Percentiles rank a stretch among this genome's conserved stretches.
Conservation (phyloP, 2,329 filamentous ascomycete genomes). For the Eutypella sp. region DNA sequence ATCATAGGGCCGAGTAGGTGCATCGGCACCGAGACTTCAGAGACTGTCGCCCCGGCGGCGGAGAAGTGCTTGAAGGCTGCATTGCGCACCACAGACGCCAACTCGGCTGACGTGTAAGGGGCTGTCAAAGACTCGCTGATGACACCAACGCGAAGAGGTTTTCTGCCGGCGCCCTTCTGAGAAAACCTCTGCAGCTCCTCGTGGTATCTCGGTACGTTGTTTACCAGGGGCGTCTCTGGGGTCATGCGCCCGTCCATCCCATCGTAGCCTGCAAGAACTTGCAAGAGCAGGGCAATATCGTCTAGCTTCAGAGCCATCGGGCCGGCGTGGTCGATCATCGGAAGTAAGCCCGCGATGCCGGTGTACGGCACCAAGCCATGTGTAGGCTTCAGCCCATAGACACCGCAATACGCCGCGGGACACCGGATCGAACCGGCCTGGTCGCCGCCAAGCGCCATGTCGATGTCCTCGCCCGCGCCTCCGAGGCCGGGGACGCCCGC, state of each 20-base stretch:
- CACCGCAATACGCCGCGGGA: slow-evolving; percentile 25
- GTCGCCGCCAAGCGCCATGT: slow-evolving; percentile 26
- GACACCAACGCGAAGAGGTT: slow-evolving; percentile 34
- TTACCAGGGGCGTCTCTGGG: slow-evolving; percentile 31
- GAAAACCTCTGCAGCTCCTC: slow-evolving; percentile 10
- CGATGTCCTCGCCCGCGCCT: slow-evolving; percentile 13
- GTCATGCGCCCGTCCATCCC: slow-evolving; percentile 38
- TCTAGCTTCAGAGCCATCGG: slow-evolving; percentile 36
- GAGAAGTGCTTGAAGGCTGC: slow-evolving; percentile 33
- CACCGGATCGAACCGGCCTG: slow-evolving; percentile 29
- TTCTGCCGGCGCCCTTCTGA: slow-evolving; percentile 20
- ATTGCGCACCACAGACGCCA: slow-evolving; percentile 33
- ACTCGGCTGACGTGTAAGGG: no score
- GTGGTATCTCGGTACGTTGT: slow-evolving; percentile 31
- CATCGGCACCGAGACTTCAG: slow-evolving; percentile 42
- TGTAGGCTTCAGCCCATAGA: slow-evolving; percentile 35
- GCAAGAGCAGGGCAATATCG: slow-evolving; percentile 33
- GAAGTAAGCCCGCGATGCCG: slow-evolving; percentile 32
- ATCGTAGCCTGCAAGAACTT: slow-evolving; percentile 39
- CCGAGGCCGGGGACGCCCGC: background rate
- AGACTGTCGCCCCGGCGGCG: slow-evolving; percentile 37
- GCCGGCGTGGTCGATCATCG: slow-evolving; percentile 40
- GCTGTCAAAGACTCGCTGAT: slow-evolving; percentile 39
- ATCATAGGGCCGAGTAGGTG: slow-evolving; percentile 42
- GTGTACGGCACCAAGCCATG: slow-evolving; percentile 40